These are phyloP conservation scores for Dysphania ambrosioides DNA, from an alignment of 148 eudicot species.

Conservation along the genomic window DNA sequence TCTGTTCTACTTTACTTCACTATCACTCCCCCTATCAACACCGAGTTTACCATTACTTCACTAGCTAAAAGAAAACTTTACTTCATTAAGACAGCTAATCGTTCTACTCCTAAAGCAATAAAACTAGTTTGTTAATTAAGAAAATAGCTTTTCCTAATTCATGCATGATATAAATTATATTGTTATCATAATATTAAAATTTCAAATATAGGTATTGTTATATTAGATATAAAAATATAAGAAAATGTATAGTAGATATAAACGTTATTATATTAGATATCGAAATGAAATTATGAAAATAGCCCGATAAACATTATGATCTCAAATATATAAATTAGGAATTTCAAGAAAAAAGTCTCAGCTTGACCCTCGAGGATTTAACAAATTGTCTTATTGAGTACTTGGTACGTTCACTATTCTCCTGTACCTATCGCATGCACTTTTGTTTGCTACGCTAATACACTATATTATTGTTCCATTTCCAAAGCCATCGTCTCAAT, in stretches of 20 bases:
- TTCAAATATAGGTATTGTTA: too few relatives aligned
- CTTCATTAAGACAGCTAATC: not conserved
- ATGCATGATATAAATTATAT: not conserved
- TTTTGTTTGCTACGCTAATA: not conserved
- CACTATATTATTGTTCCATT: not conserved
- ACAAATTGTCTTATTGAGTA: too few relatives aligned
- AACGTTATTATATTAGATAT: too few relatives aligned
- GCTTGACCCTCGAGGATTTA: too few relatives aligned
- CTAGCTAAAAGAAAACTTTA: not conserved
- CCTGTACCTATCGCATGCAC: too few relatives aligned
- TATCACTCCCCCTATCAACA: not conserved
- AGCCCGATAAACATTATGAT: too few relatives aligned
- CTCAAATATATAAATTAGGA: too few relatives aligned
- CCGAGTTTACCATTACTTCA: not conserved
- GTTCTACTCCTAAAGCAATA: not conserved
- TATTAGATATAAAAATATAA: too few relatives aligned
- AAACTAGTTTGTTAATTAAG: not conserved
- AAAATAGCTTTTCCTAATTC: not conserved
- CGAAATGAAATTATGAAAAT: too few relatives aligned
- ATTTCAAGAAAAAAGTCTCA: too few relatives aligned
- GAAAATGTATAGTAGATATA: too few relatives aligned
- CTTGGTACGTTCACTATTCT: too few relatives aligned
- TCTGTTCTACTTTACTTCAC: constrained; percentile 14
- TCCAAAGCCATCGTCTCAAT: not conserved
- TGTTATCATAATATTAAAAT: not conserved